Conservation (phyloP, 495 filamentous ascomycete species). For the Penicillium chermesinum region DNA sequence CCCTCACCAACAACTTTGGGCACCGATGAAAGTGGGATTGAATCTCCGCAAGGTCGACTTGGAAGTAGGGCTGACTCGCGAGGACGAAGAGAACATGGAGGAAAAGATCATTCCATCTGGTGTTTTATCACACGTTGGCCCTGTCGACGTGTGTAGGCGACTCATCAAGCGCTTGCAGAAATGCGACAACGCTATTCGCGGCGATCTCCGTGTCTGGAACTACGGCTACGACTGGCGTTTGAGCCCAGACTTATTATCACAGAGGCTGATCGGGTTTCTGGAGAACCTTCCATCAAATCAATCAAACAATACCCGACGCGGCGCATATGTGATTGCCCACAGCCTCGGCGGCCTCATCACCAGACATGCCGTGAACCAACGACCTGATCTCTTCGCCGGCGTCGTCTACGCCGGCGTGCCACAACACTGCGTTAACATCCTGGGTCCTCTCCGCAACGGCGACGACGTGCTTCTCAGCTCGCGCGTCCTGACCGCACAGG, state of each 20-base stretch:
- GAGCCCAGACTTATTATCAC: slow-evolving; percentile 71
- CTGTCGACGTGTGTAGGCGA: slow-evolving; percentile 80
- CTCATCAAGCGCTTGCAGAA: slow-evolving; percentile 73
- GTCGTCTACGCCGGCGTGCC: slow-evolving; percentile 84
- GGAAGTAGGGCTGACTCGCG: slow-evolving; percentile 75
- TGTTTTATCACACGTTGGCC: slow-evolving; percentile 85
- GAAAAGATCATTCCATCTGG: slow-evolving; percentile 75
- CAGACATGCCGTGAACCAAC: slow-evolving; percentile 81
- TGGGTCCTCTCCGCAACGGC: slow-evolving; percentile 84
- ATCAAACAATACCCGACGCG: slow-evolving; percentile 31
- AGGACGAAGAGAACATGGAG: slow-evolving; percentile 83
- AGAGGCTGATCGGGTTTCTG: slow-evolving; percentile 63
- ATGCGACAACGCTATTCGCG: slow-evolving; percentile 63
- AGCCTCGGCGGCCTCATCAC: slow-evolving; percentile 87
- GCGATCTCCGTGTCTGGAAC: slow-evolving; percentile 73
- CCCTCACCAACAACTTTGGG: slow-evolving; percentile 80
- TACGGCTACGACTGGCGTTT: slow-evolving; percentile 97
- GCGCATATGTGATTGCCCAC: slow-evolving; percentile 81
- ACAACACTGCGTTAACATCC: slow-evolving; percentile 81
- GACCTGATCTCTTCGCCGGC: slow-evolving; percentile 81
- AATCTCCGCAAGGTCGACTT: slow-evolving; percentile 90
- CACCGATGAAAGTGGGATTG: slow-evolving; percentile 88
- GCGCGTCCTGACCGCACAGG: slow-evolving; percentile 86
- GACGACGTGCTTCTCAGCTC: slow-evolving; percentile 88
- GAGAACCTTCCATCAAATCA: slow-evolving; percentile 69